phyloP scores from a whole-genome alignment of 768 basidiomycete species.

The Dioszegia hungarica region DNA sequence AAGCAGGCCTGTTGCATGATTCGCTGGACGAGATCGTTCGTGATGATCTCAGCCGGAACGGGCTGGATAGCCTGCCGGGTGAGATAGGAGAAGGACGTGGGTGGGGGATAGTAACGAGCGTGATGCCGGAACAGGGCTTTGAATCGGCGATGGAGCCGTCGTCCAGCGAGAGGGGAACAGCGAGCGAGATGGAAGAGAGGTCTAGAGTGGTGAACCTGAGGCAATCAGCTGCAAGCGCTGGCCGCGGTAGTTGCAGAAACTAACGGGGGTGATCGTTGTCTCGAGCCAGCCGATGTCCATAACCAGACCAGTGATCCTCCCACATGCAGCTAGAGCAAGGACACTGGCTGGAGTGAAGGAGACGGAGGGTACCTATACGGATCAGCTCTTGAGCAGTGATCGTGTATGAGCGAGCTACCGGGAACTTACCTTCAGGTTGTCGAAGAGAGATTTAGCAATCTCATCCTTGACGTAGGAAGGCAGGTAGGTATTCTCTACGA shows the following conservation, averaged over 20 bases:
- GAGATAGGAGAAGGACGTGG: constrained; percentile 61
- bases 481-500: constrained; percentile 83
- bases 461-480: constrained; percentile 82
- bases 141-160: constrained; percentile 70
- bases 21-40: constrained; percentile 76
- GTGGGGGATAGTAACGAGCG: constrained; percentile 78
- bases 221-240: neutral
- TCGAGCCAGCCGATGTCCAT: constrained; percentile 90
- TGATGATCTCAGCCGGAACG: constrained; percentile 73
- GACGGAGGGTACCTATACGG: constrained; percentile 75
- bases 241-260: constrained; percentile 37
- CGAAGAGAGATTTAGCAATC: constrained; percentile 78
- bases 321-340: constrained; percentile 75
- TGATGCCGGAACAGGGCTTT: constrained; percentile 75
- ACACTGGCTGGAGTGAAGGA: constrained; percentile 88
- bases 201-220: constrained; percentile 74
- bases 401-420: no score
- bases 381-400: neutral
- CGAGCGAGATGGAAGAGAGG: constrained; percentile 77
- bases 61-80: constrained; percentile 59
- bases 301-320: constrained; percentile 87
- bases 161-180: constrained; percentile 84
- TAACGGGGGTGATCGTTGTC: constrained; percentile 77
- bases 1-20: constrained; percentile 87
- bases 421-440: constrained; percentile 71